phyloP scores from a whole-genome alignment of 1,139 yeast species.

The Lodderomyces oxycetoniae region DNA sequence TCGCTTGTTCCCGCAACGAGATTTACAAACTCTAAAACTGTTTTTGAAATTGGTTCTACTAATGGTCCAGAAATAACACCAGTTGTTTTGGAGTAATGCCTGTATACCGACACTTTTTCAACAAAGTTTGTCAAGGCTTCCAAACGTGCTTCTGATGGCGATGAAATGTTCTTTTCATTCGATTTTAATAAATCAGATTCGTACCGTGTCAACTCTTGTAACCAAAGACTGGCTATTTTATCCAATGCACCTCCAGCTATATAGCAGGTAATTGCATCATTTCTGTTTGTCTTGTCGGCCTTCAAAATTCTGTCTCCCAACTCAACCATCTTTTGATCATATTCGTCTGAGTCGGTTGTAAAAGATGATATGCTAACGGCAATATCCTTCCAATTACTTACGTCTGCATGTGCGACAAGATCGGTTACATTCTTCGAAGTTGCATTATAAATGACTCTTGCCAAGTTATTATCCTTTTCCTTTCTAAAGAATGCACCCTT shows the following conservation, averaged over 20 bases:
- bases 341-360: conserved; percentile 41
- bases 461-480: conserved; percentile 51
- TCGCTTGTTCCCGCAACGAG: conserved; percentile 80
- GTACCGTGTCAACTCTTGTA: conserved; percentile 59
- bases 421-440: conserved; percentile 62
- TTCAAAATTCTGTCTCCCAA: conserved; percentile 66
- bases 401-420: conserved; percentile 71
- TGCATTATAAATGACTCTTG: conserved; percentile 70
- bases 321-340: conserved; percentile 51
- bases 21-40: conserved; percentile 72
- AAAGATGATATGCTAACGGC: conserved; percentile 67
- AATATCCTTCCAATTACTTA: conserved; percentile 77
- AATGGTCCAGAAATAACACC: conserved; percentile 44
- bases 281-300: conserved; percentile 37
- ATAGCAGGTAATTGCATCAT: conserved; percentile 73
- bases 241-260: conserved; percentile 79
- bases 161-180: conserved; percentile 33
- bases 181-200: conserved; percentile 51
- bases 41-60: conserved; percentile 51
- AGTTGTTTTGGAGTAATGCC: conserved; percentile 45
- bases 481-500: conserved; percentile 65
- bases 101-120: conserved; percentile 76
- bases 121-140: conserved; percentile 77
- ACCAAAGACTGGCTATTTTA: conserved; percentile 79
- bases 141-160: conserved; percentile 84